Percentiles rank a stretch among this genome's conserved stretches.
Evolutionary conservation across 2,329 filamentous ascomycete genomes (phyloP).

Genomic region (Colletotrichum sublineola): DNA sequence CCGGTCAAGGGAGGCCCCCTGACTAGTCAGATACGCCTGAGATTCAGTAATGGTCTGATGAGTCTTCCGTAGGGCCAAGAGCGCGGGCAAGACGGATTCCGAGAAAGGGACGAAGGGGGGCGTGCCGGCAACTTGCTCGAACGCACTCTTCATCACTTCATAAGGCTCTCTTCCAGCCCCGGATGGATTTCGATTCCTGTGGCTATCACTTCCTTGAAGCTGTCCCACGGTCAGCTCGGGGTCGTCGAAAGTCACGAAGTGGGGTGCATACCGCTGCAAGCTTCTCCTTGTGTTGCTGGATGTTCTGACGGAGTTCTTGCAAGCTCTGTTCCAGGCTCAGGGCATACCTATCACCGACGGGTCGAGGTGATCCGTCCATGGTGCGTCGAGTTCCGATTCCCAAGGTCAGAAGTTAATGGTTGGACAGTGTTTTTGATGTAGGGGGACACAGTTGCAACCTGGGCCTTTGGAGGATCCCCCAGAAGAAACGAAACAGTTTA

Average conservation of each 20-base stretch:
- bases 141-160: constrained; percentile 72
- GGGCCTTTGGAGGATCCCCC: constrained; percentile 16
- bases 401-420: constrained; percentile 11
- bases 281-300: constrained; percentile 66
- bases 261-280: constrained; percentile 49
- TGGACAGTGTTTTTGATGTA: constrained; percentile 26
- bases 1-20: constrained; percentile 57
- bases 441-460: constrained; percentile 24
- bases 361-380: constrained; percentile 25
- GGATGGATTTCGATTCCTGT: constrained; percentile 23
- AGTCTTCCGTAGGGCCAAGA: constrained; percentile 78
- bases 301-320: constrained; percentile 72
- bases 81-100: constrained; percentile 76
- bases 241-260: constrained; percentile 1
- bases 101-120: constrained; percentile 76
- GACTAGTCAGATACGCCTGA: constrained; percentile 67
- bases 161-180: constrained; percentile 47
- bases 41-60: constrained; percentile 75
- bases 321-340: constrained; percentile 75
- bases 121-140: constrained; percentile 71
- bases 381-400: constrained; percentile 4
- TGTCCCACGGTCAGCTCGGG: constrained; percentile 28
- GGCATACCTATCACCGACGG: constrained; percentile 57
- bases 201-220: constrained; percentile 42
- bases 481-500: constrained; percentile 41